Percentiles rank a stretch among this genome's conserved stretches.
phyloP scores from a whole-genome alignment of 257 asterid genomes.

The Eucommia ulmoides region DNA sequence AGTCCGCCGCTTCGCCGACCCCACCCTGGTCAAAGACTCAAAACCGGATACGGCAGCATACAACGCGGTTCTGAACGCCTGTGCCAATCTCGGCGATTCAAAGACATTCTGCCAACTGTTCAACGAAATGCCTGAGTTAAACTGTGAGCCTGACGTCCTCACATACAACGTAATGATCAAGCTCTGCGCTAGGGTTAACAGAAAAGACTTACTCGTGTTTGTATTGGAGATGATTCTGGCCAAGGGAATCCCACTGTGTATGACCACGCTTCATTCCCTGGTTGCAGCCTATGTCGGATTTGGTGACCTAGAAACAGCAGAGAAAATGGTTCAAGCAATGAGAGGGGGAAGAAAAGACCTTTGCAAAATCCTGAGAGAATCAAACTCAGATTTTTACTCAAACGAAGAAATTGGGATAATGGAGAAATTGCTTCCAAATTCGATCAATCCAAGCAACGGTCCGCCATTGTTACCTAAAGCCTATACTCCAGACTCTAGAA shows the following conservation, averaged over 20 bases:
- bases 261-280: constrained; percentile 79
- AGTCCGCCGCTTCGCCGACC: constrained; percentile 34
- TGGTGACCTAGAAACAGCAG: constrained; percentile 71
- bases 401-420: constrained; percentile 20
- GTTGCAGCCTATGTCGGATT: constrained; percentile 98
- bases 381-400: constrained; percentile 12
- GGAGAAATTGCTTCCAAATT: constrained; percentile 55
- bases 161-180: constrained; percentile 86
- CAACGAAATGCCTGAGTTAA: constrained; percentile 61
- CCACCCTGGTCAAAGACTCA: constrained; percentile 40
- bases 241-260: constrained; percentile 38
- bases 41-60: constrained; percentile 81
- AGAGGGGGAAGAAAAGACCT: constrained; percentile 72
- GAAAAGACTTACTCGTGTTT: constrained; percentile 75
- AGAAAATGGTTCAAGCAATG: constrained; percentile 70
- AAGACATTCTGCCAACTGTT: constrained; percentile 60
- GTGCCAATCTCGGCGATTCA: constrained; percentile 64
- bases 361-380: constrained; percentile 61
- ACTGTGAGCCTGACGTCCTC: constrained; percentile 64
- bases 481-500: constrained; percentile 63
- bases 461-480: constrained; percentile 44
- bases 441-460: constrained; percentile 23
- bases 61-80: constrained; percentile 86
- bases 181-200: constrained; percentile 59
- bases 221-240: constrained; percentile 71